Evolutionary conservation across 306 rosid species (phyloP), one percentile per base, ranked within the genome.

Genomic region (Pyrus bretschneideri): DNA sequence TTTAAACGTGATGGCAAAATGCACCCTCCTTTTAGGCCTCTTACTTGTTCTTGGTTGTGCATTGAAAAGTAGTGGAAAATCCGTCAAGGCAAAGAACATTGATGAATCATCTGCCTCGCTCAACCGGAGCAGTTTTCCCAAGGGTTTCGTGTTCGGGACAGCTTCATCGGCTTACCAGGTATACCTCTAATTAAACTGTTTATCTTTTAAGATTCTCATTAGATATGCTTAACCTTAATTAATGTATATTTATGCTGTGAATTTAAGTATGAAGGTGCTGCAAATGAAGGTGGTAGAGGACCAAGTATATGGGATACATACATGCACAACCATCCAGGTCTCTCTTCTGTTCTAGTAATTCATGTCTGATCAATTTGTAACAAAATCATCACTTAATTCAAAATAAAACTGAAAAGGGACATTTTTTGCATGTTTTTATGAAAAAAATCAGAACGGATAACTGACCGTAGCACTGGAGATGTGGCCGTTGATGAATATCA

Each of bases 101-200:
- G 68, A 9, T 49, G 22, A 64, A 19, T 30, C 69, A 18, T 31
- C 40, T 9, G 69, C 69, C 4, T 31, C 69, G 44, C 69, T 64
- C 23, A 64, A 86, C 59, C 83, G 93, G 4, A 79, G 55, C n/a
- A 83, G 81, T 63, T 84, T 86, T 61, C 92, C 92, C 8, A 38
- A 51, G 12, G 59, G 77, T 42, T 73, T 73, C 29, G 9, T 73
- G 9, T 73, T 73, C 29, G 59, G 69, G 42, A 61, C 77, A 60
- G 77, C 69, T 73, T 73, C 77, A 23, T 60, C 69, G 9, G 77
- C 77, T 27, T 73, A 59, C 69, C 69, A 73, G 77, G 77, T 60
- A 19, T 19, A 35, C 46, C 15, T 19, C 22, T 30, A 58, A 7
- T 13, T 5, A 61, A 6, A 30, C 38, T 15, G 14, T 61, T 27